Evolutionary conservation across 1,284 basidiomycete genomes (phyloP), one percentile per base, ranked within the genome.

Genomic region (Laetiporus sulphureus): DNA sequence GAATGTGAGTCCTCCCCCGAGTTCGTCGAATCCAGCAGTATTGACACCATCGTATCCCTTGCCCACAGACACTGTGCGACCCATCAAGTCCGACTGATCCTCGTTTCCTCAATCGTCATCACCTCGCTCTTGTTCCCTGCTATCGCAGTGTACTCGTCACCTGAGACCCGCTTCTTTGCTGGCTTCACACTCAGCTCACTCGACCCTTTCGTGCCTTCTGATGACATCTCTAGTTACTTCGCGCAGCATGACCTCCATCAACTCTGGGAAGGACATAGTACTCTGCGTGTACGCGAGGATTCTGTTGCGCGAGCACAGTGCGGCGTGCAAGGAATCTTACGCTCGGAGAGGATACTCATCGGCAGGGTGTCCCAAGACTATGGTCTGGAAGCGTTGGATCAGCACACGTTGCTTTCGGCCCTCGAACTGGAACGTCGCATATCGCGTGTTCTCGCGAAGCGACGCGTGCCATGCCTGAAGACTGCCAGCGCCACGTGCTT

Each of bases 91-190:
- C 83, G 92, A 40, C 86, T 96, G 25, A 85, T 99, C 54, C 76
- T 99, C 48, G 84, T 96, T 46, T 95, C 91, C 43, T 86, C 88
- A 45, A 75, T 97, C 46, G 90, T 98, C 56, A 97, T 99, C 67
- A 95, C 93, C 35, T 92, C 90, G 31, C 80, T 99, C 38, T 90
- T 95, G 61, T 97, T 93, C 56, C 92, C 92, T 4, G 90, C 91
- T 8, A 75, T 96, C 36, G 82, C 89, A 34, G 74, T 91, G 39
- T 93, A 92, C 61, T 78, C 84, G 22, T 82, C 83, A 2, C 77
- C 82, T 5, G 75, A 79, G 44, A 74, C 76, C 1, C 74, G 75
- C 47, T 77, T 79, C 32, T 71, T 80, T 40, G 75, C 81, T 38
- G 66, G 66, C 32, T 68, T 73, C 53, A 74, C 75, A 46, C 64